These are phyloP conservation scores for Microthyrium microscopicum DNA, from an alignment of 2,329 filamentous ascomycete genomes.

Conservation along the genomic window DNA sequence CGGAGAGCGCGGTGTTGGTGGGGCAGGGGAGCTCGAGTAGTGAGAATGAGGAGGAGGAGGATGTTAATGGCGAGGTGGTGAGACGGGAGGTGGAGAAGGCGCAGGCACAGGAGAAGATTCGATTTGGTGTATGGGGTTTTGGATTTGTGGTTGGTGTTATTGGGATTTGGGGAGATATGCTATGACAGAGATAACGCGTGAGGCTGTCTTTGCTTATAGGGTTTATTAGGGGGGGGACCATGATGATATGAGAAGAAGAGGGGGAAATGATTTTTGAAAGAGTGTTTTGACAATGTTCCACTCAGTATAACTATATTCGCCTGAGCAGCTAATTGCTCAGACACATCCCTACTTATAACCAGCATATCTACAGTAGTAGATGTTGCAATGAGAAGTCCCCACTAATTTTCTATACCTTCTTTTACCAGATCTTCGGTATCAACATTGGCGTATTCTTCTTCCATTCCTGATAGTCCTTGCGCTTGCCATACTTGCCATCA, in stretches of 20 bases:
- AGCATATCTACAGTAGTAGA: no score
- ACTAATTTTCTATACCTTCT: neutral
- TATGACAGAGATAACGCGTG: no score
- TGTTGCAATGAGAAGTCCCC: no score
- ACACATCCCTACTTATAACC: no score
- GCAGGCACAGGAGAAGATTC: conserved; percentile 24
- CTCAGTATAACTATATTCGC: no score
- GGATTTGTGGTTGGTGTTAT: conserved; percentile 31
- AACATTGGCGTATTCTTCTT: conserved; percentile 49
- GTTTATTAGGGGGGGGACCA: no score
- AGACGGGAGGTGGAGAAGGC: conserved; percentile 26
- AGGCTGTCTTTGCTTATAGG: no score
- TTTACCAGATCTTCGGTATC: conserved; percentile 38
- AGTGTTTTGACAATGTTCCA: no score
- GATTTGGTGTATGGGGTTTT: conserved; percentile 24
- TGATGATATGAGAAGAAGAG: no score
- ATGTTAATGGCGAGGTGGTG: conserved; percentile 34
- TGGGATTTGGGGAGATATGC: conserved; percentile 34
- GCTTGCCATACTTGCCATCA: conserved; percentile 44
- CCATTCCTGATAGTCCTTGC: conserved; percentile 51
- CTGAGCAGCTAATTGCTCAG: no score
- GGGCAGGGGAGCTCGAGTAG: conserved; percentile 13
- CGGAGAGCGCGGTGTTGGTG: conserved; percentile 11
- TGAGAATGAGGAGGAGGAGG: conserved; percentile 16
- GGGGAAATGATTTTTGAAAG: no score